phyloP scores from a whole-genome alignment of 352 stramenopile species.

The Phytophthora europaea region DNA sequence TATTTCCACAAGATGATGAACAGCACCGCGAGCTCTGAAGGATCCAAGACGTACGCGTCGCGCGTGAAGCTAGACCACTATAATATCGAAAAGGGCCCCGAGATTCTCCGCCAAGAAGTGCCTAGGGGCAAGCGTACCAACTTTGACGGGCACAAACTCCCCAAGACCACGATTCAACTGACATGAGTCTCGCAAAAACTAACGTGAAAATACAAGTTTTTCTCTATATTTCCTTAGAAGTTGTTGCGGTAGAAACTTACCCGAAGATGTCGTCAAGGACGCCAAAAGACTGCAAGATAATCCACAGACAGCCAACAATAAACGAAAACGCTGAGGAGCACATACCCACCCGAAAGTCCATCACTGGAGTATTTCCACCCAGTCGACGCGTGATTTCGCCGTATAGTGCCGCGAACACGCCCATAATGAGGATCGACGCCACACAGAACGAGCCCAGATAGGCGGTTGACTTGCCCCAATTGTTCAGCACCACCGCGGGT shows the following conservation, averaged over 20 bases:
- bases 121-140: conserved; percentile 74
- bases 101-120: conserved; percentile 58
- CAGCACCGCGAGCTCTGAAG: conserved; percentile 50
- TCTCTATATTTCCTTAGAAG: background rate
- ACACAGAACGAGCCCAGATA: conserved; percentile 90
- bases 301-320: conserved; percentile 69
- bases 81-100: conserved; percentile 60
- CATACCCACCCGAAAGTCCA: conserved; percentile 52
- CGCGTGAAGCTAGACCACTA: conserved; percentile 80
- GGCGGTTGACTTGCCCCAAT: conserved; percentile 52
- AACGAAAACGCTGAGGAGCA: conserved; percentile 68
- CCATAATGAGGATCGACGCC: conserved; percentile 91
- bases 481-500: conserved; percentile 52
- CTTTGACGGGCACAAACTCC: conserved; percentile 59
- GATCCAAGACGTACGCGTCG: conserved; percentile 68
- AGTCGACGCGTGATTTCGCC: conserved; percentile 64
- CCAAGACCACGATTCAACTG: conserved; percentile 63
- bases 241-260: conserved; percentile 6
- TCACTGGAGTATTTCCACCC: background rate
- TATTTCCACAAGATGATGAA: conserved; percentile 91
- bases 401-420: conserved; percentile 82
- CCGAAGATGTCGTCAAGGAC: conserved; percentile 72
- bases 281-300: conserved; percentile 66
- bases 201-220: background rate
- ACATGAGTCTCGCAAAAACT: conserved; percentile 23